Base-by-base conservation (phyloP, 352 stramenopile species). In the Globisporangium nodosum region DNA sequence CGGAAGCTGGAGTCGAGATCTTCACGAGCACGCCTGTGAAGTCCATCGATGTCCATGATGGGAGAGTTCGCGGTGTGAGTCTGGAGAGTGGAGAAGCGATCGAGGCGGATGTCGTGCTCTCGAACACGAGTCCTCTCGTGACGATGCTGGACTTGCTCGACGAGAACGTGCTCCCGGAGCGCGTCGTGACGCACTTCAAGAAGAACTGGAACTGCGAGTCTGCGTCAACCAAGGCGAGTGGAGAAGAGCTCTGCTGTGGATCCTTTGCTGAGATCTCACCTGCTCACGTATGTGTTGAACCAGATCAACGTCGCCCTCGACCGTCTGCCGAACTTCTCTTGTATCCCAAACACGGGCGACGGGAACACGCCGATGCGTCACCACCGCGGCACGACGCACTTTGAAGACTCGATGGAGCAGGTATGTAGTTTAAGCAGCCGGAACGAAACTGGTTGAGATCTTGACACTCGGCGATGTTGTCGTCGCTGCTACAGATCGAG, bases 251-350 rank as follows among this genome's bases (percentile, higher is more conserved):
- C 37, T 3, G 13, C 12, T 43, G 12, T 18, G 12, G 4, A 3
- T 16, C 12, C 37, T 6, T 43, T 5, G 11, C 0, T 18, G 37
- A 43, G 11, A 18, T 4, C 37, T 18, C 37, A 18, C 37, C 8
- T 3, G 21, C 27, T 40, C 13, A 12, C 6, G 31, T 54, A 27
- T 33, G 39, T 30, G 33, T 35, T 49, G 20, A 47, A 61, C 8
- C 64, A 96, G 86, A 97, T 97, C 63, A 97, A 97, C 63, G 71
- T 96, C 16, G 88, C 89, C 5, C 70, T 96, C 20, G 71, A 94
- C 59, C 62, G 61, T 20, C 60, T 97, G 24, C 89, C 88, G 5
- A 92, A 94, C 49, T 97, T 96, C 60, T 76, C 62, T 2, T 96
- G 86, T 37, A 65, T 90, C 12, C 83, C 87, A 12, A 88, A 94